Evolutionary conservation across 306 rosid species (phyloP).

Genomic region (Acacia confusa): DNA sequence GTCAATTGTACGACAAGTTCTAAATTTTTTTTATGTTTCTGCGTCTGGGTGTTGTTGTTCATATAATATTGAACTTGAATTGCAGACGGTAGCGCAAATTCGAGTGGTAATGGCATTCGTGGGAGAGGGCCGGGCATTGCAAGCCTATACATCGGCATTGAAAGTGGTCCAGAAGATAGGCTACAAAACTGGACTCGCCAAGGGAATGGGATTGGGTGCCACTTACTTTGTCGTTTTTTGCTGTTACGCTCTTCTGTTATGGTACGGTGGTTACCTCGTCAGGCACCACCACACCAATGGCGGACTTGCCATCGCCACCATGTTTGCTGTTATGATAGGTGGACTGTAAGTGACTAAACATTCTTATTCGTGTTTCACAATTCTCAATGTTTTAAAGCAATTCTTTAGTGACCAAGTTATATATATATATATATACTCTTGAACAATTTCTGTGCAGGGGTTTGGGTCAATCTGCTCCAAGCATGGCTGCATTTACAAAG

Average conservation of each 20-base stretch:
- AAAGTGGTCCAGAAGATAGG: conserved; percentile 79
- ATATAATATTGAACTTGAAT: conserved; percentile 14
- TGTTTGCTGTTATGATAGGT: conserved; percentile 97
- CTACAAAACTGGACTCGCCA: conserved; percentile 84
- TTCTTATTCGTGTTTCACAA: neutral
- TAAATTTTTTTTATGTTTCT: conserved; percentile 13
- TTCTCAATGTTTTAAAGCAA: conserved; percentile 18
- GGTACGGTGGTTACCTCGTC: conserved; percentile 97
- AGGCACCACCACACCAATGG: conserved; percentile 92
- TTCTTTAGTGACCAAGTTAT: neutral
- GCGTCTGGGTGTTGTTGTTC: conserved; percentile 35
- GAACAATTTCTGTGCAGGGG: conserved; percentile 45
- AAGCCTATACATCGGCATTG: conserved; percentile 73
- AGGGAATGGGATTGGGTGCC: conserved; percentile 96
- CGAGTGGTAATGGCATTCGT: conserved; percentile 82
- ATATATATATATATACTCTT: neutral
- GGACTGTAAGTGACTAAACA: conserved; percentile 74
- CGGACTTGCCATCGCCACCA: conserved; percentile 96
- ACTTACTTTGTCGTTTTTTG: conserved; percentile 98
- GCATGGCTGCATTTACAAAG: conserved; percentile 92
- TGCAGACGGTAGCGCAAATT: conserved; percentile 88
- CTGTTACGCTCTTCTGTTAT: conserved; percentile 90
- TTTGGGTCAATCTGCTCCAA: conserved; percentile 94
- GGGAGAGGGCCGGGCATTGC: conserved; percentile 77
- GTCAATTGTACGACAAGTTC: neutral